Conservation (phyloP, 2,329 filamentous ascomycete genomes). For the Trichoderma sp. region DNA sequence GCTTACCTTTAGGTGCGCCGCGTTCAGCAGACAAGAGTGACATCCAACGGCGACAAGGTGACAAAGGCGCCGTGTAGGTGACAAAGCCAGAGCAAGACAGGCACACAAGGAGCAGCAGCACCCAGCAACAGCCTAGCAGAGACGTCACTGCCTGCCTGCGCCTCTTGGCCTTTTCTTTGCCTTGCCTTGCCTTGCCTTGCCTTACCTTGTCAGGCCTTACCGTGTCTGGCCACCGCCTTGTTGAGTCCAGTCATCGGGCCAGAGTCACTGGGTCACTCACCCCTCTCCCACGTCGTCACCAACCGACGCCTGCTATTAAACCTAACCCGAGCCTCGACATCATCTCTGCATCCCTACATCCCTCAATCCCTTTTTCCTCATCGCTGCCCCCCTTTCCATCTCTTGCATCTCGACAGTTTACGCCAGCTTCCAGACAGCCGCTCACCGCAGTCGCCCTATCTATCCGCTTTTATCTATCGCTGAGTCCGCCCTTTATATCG, state of each 20-base stretch:
- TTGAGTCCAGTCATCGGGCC: slow-evolving; percentile 26
- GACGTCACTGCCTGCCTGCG: slow-evolving; percentile 29
- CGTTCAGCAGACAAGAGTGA: neutral
- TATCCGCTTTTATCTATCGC: neutral
- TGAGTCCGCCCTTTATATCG: neutral
- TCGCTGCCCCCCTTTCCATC: slow-evolving; percentile 20
- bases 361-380: slow-evolving; percentile 25
- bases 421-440: neutral
- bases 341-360: slow-evolving; percentile 30
- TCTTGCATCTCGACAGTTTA: neutral
- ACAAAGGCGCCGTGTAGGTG: no score
- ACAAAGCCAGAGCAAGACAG: no score
- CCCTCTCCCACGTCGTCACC: slow-evolving; percentile 29
- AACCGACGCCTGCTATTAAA: slow-evolving; percentile 18
- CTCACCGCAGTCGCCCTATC: slow-evolving; percentile 1
- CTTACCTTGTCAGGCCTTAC: slow-evolving; percentile 31
- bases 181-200: slow-evolving; percentile 29
- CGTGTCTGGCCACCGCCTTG: slow-evolving; percentile 33
- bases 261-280: slow-evolving; percentile 26
- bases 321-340: slow-evolving; percentile 21
- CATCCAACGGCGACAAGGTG: no score
- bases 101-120: no score
- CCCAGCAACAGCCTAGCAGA: no score
- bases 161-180: slow-evolving; percentile 28
- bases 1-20: neutral